Evolutionary conservation across 2,329 filamentous ascomycete species (phyloP).

Genomic region (Epichloe coenophiala): DNA sequence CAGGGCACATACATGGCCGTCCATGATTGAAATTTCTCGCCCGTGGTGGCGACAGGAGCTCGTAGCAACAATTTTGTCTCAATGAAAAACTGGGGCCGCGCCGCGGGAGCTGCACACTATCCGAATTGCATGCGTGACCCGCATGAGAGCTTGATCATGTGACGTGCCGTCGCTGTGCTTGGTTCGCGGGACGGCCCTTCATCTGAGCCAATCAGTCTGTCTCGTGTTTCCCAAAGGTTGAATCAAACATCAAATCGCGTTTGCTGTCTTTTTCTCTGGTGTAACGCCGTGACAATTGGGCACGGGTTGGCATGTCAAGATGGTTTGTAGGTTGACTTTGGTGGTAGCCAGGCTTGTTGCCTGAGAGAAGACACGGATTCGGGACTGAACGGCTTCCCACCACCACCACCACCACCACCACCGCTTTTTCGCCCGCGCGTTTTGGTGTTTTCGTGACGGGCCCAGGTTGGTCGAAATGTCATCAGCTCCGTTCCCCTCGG

Average conservation of each 20-base stretch:
- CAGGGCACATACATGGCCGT: neutral
- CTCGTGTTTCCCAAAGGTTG: neutral
- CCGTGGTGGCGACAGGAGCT: neutral
- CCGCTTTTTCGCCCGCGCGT: too few species aligned
- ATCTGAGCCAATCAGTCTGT: constrained; percentile 12
- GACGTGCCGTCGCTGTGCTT: constrained; percentile 18
- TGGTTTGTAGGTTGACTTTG: too few species aligned
- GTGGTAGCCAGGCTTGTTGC: neutral
- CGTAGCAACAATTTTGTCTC: neutral
- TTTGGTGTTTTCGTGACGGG: too few species aligned
- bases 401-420: too few species aligned
- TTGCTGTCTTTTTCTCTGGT: neutral
- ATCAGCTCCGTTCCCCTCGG: too few species aligned
- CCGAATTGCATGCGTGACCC: constrained; percentile 18
- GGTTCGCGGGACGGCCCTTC: constrained; percentile 26
- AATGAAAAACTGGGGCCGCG: constrained; percentile 16
- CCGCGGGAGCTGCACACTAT: constrained; percentile 20
- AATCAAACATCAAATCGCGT: neutral
- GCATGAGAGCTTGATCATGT: constrained; percentile 23
- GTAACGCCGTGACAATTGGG: neutral
- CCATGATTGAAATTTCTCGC: neutral
- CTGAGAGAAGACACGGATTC: too few species aligned
- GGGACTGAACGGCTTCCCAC: too few species aligned
- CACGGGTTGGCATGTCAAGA: neutral
- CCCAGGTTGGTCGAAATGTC: too few species aligned